Base-by-base conservation (phyloP, 352 stramenopile genomes). In the Phytophthora uliginosa region DNA sequence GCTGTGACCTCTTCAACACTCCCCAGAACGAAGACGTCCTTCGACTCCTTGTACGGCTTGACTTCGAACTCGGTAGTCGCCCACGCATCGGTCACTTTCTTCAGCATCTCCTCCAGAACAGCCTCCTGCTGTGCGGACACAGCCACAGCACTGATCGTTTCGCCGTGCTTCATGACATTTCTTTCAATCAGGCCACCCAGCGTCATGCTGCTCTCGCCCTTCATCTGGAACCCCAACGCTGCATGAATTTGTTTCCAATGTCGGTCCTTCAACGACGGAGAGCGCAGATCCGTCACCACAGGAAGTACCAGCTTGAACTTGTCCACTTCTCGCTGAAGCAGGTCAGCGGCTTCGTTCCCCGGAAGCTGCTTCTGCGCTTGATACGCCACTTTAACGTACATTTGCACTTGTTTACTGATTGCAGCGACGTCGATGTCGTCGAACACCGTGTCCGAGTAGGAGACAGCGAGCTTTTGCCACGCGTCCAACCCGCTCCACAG, bases 41-140 rank as follows among this genome's bases (percentile, higher is more conserved):
- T 98, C 15, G 89, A 85, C 22, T 98, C 95, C 63, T 98, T 98
- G 78, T 98, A 98, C 2, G 71, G 73, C 48, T 98, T 98, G 12
- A 98, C 92, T 45, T 98, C 92, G 52, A 98, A 97, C 71, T 98
- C 92, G 5, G 88, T 95, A 6, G 78, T 89, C 1, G 92, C 81
- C 95, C 95, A 98, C 7, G 82, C 88, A n/a, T 89, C 80, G 0
- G 82, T 94, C n/a, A 99, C 92, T 72, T 98, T 98, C 28, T 90
- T 88, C 26, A 98, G 89, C 93, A 98, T 98, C 65, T 95, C 93
- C 64, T 98, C 95, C 0, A 98, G 79, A 1, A 98, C 92, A 0
- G 81, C 71, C 73, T 99, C 95, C 59, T 98, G 94, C 58, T 98
- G 90, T 1, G 95, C 93, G 0, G 92, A 79, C 1, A 96, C 93